These are phyloP conservation scores for Gossypium anomalum DNA, from an alignment of 345 rosid species.

Conservation along the genomic window DNA sequence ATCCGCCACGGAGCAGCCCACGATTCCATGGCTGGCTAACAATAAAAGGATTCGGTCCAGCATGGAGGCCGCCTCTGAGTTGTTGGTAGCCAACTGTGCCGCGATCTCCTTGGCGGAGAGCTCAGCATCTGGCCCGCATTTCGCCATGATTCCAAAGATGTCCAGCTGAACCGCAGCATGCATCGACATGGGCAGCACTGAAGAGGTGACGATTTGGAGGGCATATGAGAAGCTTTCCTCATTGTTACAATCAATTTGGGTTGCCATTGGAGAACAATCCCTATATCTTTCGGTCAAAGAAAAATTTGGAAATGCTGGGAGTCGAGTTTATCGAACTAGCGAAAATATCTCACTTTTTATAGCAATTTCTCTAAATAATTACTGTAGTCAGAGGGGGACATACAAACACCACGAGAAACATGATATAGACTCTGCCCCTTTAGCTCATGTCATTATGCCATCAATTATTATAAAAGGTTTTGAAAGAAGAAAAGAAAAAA, in stretches of 20 bases:
- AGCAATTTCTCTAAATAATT: too few relatives aligned
- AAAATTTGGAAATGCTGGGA: neutral
- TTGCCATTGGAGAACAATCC: neutral
- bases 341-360: too few relatives aligned
- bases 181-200: constrained; percentile 12
- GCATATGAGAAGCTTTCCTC: constrained; percentile 17
- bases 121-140: constrained; percentile 21
- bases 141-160: constrained; percentile 34
- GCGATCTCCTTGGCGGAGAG: constrained; percentile 34
- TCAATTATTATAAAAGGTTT: too few relatives aligned
- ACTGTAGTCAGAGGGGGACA: too few relatives aligned
- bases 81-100: neutral
- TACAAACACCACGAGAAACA: too few relatives aligned
- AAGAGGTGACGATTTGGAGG: constrained; percentile 11
- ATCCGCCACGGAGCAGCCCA: neutral
- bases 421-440: too few relatives aligned
- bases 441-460: too few relatives aligned
- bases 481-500: too few relatives aligned
- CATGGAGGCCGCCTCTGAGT: neutral
- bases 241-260: neutral
- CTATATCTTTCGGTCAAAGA: too few relatives aligned
- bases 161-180: constrained; percentile 29
- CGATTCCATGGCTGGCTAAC: neutral
- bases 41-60: neutral
- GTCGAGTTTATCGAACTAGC: neutral